Conservation (phyloP, 2,329 filamentous ascomycete species). For the Penicillium fuscoglaucum region DNA sequence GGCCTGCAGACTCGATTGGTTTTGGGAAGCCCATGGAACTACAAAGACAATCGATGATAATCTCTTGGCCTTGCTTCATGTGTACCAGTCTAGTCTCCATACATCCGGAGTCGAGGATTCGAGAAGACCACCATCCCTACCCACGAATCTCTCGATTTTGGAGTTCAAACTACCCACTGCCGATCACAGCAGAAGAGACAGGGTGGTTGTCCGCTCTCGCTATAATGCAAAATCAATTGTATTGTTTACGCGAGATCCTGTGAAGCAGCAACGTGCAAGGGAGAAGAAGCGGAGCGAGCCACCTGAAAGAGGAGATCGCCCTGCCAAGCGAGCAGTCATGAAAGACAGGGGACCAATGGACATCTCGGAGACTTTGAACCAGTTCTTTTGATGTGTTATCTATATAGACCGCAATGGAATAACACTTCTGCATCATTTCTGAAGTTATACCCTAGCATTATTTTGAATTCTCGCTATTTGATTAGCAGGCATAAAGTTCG, state of each 20-base stretch:
- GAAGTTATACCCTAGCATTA: neutral
- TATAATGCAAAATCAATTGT: conserved; percentile 7
- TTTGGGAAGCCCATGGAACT: conserved; percentile 1
- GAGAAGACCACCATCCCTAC: neutral
- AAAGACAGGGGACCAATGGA: conserved; percentile 6
- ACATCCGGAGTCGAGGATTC: neutral
- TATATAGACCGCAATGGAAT: neutral
- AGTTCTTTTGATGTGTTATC: conserved; percentile 3
- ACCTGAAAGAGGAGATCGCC: neutral
- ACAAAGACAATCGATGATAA: neutral
- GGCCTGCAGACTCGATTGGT: conserved; percentile 10
- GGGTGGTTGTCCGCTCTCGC: conserved; percentile 4
- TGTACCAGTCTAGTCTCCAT: conserved; percentile 7
- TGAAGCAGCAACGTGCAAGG: neutral
- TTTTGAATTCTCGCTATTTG: neutral
- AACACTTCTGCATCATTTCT: too few species aligned
- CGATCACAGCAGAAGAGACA: conserved; percentile 2
- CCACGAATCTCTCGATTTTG: conserved; percentile 1
- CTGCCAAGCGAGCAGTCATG: conserved; percentile 8
- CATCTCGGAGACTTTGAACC: conserved; percentile 1
- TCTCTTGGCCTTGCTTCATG: conserved; percentile 1
- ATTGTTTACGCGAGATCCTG: conserved; percentile 6
- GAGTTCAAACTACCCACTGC: conserved; percentile 8
- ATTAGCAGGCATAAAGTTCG: neutral
- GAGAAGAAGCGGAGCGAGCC: neutral